Conservation (phyloP, 768 basidiomycete genomes). For the Suillus weaverae region DNA sequence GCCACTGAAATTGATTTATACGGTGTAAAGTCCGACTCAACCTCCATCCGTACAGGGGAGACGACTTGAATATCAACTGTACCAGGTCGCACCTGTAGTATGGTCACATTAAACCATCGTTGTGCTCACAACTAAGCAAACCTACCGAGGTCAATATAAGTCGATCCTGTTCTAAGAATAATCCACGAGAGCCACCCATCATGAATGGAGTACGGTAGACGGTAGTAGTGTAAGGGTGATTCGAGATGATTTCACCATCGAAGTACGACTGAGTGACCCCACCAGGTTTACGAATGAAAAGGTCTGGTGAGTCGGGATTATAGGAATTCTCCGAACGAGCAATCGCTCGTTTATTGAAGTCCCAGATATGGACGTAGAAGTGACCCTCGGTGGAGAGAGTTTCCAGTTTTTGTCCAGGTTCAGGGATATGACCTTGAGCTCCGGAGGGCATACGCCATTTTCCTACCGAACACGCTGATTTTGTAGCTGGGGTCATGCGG, state of each 20-base stretch:
- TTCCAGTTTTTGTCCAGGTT: not conserved
- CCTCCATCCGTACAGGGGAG: not conserved
- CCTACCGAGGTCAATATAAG: not conserved
- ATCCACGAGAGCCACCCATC: too few relatives aligned
- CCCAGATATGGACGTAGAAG: not conserved
- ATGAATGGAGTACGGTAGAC: not conserved
- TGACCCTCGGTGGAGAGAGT: not conserved
- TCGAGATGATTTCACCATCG: not conserved
- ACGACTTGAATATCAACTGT: not conserved
- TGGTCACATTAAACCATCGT: not conserved
- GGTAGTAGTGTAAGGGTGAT: not conserved
- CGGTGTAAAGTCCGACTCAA: not conserved
- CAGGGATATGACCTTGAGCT: not conserved
- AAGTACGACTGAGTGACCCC: not conserved
- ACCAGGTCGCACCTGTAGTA: not conserved
- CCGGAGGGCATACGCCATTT: not conserved
- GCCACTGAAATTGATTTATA: not conserved
- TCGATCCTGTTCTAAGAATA: not conserved
- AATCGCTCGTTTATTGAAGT: not conserved
- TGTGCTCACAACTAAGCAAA: not conserved
- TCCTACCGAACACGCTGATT: not conserved
- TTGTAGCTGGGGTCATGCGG: not conserved
- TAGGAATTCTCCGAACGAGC: not conserved
- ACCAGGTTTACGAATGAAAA: not conserved
- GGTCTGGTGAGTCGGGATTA: not conserved